These are phyloP conservation scores for Endotrypanum monterogeii DNA, from an alignment of 208 protist genomes.

Conservation along the genomic window DNA sequence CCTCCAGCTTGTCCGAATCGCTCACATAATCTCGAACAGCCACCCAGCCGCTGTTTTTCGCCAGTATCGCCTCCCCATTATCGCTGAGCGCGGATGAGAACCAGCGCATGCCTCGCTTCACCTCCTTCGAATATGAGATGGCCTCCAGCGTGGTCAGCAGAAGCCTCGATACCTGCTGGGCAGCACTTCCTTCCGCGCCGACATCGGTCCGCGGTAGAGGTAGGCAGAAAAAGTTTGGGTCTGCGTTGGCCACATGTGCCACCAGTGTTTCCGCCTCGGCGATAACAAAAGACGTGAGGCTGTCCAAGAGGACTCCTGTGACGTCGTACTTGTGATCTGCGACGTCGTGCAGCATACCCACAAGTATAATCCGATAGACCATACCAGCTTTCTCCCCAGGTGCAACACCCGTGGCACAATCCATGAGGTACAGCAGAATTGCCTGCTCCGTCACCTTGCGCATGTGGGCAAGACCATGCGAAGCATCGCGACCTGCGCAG, in stretches of 20 bases:
- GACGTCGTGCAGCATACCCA: constrained; percentile 89
- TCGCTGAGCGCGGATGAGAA: constrained; percentile 55
- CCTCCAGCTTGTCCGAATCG: constrained; percentile 87
- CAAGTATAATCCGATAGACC: constrained; percentile 64
- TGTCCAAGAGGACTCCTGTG: constrained; percentile 35
- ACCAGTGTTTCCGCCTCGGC: constrained; percentile 20
- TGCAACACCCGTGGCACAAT: background rate
- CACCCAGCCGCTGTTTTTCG: constrained; percentile 39
- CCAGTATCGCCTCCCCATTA: background rate
- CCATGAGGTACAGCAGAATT: constrained; percentile 67
- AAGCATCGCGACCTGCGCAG: constrained; percentile 68
- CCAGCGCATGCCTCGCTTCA: constrained; percentile 66
- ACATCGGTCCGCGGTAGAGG: constrained; percentile 11
- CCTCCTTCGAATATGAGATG: constrained; percentile 87
- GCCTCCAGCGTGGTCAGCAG: constrained; percentile 43
- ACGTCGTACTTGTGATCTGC: constrained; percentile 88
- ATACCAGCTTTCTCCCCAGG: constrained; percentile 11
- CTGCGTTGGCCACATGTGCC: background rate
- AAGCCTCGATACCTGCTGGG: constrained; percentile 1
- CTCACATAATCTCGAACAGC: constrained; percentile 75
- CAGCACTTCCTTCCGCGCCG: background rate
- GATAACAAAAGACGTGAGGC: constrained; percentile 40
- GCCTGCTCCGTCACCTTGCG: constrained; percentile 72
- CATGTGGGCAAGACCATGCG: constrained; percentile 81
- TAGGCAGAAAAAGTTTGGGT: background rate